phyloP scores from a whole-genome alignment of 2,329 filamentous ascomycete species.

The Cladosporium sp. region DNA sequence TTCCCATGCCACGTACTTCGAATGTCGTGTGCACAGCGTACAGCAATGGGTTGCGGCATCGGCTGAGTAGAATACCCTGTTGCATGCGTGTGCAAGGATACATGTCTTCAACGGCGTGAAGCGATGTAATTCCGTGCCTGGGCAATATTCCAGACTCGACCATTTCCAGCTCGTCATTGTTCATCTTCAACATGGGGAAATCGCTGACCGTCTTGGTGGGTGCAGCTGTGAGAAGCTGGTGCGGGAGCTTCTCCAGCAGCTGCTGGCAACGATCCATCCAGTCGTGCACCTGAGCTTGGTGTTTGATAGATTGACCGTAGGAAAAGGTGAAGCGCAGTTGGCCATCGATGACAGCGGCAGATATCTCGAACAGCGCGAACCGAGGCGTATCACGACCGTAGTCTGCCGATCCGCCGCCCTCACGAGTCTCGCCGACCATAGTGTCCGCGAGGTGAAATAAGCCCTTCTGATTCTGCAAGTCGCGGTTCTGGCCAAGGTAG shows the following conservation, averaged over 20 bases:
- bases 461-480: conserved; percentile 10
- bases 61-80: conserved; percentile 13
- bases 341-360: conserved; percentile 8
- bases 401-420: conserved; percentile 6
- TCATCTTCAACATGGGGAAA: conserved; percentile 10
- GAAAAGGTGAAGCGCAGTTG: conserved; percentile 9
- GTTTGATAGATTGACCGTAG: conserved; percentile 1
- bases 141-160: conserved; percentile 5
- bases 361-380: conserved; percentile 11
- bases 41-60: conserved; percentile 6
- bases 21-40: conserved; percentile 9
- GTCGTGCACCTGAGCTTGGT: conserved; percentile 5
- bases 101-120: conserved; percentile 8
- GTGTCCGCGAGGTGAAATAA: conserved; percentile 10
- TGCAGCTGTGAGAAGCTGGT: conserved; percentile 3
- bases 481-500: conserved; percentile 7
- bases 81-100: conserved; percentile 15
- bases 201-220: conserved; percentile 9
- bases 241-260: conserved; percentile 2
- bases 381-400: conserved; percentile 8
- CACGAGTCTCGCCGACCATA: conserved; percentile 10
- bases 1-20: conserved; percentile 4
- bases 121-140: conserved; percentile 6
- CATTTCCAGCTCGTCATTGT: not conserved
- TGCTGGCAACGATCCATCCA: conserved; percentile 6